These are phyloP conservation scores for Monosporascus sp. DNA, from an alignment of 2,329 filamentous ascomycete species.

Conservation along the genomic window DNA sequence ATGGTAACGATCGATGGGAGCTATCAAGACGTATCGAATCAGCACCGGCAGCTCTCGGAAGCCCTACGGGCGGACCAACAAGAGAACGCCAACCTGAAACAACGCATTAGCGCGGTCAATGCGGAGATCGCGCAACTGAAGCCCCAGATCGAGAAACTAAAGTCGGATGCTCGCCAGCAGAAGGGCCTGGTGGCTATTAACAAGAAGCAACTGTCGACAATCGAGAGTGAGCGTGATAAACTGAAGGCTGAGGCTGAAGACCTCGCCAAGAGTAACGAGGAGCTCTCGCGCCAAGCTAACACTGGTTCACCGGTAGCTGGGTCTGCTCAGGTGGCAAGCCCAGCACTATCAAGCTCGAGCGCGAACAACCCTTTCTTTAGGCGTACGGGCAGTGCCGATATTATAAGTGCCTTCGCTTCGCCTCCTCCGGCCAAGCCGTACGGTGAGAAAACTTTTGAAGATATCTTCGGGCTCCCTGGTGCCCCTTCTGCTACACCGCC, in stretches of 20 bases:
- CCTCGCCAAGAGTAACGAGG: conserved; percentile 58
- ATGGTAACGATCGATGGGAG: conserved; percentile 76
- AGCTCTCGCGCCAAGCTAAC: conserved; percentile 47
- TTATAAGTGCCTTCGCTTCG: conserved; percentile 48
- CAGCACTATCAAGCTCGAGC: conserved; percentile 61
- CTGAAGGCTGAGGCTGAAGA: conserved; percentile 73
- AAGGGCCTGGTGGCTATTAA: conserved; percentile 97
- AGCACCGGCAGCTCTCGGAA: conserved; percentile 70
- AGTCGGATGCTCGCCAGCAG: conserved; percentile 86
- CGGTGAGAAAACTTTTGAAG: conserved; percentile 71
- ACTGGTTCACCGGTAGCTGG: conserved; percentile 41
- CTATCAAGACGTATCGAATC: conserved; percentile 73
- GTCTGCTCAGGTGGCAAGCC: conserved; percentile 57
- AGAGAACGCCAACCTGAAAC: conserved; percentile 80
- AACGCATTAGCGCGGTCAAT: conserved; percentile 79
- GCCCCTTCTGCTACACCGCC: conserved; percentile 37
- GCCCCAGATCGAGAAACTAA: conserved; percentile 88
- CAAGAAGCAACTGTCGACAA: conserved; percentile 91
- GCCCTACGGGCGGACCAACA: conserved; percentile 81
- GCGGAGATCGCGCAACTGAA: conserved; percentile 77
- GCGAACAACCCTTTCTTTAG: conserved; percentile 96
- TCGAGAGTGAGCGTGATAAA: conserved; percentile 83
- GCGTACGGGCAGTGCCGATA: conserved; percentile 56
- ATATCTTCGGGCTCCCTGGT: conserved; percentile 67
- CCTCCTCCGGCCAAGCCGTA: conserved; percentile 39